Base-by-base conservation (phyloP, 2,329 filamentous ascomycete species). In the Botrytis hyacinthi region DNA sequence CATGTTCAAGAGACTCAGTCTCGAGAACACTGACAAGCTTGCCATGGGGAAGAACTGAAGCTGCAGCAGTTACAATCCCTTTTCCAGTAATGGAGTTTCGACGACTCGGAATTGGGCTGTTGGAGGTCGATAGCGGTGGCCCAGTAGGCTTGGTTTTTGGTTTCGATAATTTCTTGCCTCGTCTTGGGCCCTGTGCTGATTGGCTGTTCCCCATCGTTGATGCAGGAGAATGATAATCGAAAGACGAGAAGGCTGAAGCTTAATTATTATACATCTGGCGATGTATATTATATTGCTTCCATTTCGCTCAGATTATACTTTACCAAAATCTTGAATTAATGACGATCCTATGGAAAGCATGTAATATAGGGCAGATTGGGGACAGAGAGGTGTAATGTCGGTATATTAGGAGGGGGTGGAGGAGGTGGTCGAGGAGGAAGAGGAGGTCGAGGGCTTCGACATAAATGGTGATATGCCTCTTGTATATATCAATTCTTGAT, bases 201-300 rank as follows among this genome's bases (percentile, higher is more conserved):
- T 79, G 79, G 61, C 76, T 75, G 73, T 80, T 80, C 16, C 79
- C 79, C 79, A 80, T 80, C 57, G 44, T 77, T 60, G 66, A 7
- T 70, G 73, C 54, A 57, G n/a, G 61, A 40, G 35, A 57, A 20
- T 32, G n/a, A 69, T 18, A 69, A 48, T 71, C n/a, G 66, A 44
- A 57, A 59, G 73, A 68, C 40, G 68, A 46, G 71, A 61, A 68
- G 65, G 72, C 40, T 29, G 42, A 51, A 57, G n/a, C n/a, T 35
- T 46, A 40, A 37, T 68, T 74, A 37, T 61, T 61, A 46, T 61
- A 70, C 70, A 66, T 44, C 63, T 44, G 40, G 66, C 44, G 70
- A 67, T 65, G 48, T 29, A 67, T 68, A 35, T 72, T 68, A 72
- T 68, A 72, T 69, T 60, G 63, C 63, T 69, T 73, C 71, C 71